Conservation (phyloP, 148 eudicot species). For the Heliamphora exappendiculata region DNA sequence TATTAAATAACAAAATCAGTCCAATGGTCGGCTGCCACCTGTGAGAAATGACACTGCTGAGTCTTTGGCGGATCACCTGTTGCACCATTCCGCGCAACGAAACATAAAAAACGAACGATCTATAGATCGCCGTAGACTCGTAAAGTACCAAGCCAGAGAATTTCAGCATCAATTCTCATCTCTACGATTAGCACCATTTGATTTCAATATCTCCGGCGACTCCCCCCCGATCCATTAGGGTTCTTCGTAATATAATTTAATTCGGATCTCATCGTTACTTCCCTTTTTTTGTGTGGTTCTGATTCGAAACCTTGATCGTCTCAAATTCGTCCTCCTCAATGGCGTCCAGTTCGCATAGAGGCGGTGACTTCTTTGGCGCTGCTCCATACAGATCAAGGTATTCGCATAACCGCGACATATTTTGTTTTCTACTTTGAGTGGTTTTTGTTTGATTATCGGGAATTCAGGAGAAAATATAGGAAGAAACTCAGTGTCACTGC, state of each 20-base stretch:
- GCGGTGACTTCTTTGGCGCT: conserved; percentile 32
- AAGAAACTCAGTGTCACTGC: not conserved
- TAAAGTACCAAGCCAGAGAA: not conserved
- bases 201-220: not conserved
- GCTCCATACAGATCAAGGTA: conserved; percentile 66
- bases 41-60: too few species aligned
- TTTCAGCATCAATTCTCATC: not conserved
- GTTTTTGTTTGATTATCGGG: not conserved
- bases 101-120: too few species aligned
- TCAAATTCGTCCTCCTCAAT: conserved; percentile 16
- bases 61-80: too few species aligned
- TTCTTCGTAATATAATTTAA: not conserved
- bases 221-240: not conserved
- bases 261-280: not conserved
- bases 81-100: too few species aligned
- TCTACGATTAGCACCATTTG: not conserved
- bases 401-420: not conserved
- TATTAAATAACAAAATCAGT: too few species aligned
- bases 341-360: conserved; percentile 28
- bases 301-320: not conserved
- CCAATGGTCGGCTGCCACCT: too few species aligned
- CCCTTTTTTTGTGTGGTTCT: not conserved
- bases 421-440: not conserved
- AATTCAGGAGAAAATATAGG: not conserved
- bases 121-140: not conserved